Percentiles rank a stretch among this genome's conserved stretches.
Conservation (phyloP, 768 basidiomycete species). For the Pisolithus orientalis region DNA sequence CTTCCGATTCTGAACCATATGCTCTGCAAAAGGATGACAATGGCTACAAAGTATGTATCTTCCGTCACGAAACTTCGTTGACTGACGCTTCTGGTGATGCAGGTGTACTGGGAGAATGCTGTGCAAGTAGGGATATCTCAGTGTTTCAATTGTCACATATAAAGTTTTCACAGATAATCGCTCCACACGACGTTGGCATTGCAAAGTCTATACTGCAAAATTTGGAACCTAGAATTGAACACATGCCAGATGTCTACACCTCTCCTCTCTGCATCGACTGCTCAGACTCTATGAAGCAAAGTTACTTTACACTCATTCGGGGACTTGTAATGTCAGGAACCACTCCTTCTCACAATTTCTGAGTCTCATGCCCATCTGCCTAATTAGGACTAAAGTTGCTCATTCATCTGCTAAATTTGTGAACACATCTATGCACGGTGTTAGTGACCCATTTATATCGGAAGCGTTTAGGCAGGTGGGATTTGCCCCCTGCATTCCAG, state of each 20-base stretch:
- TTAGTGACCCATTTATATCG: slow-evolving; percentile 60
- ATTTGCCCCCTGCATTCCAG: slow-evolving; percentile 53
- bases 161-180: slow-evolving; percentile 56
- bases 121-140: slow-evolving; percentile 51
- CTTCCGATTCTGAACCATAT: background rate
- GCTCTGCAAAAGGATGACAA: slow-evolving; percentile 59
- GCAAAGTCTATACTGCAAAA: slow-evolving; percentile 56
- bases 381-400: slow-evolving; percentile 7
- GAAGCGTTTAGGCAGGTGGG: slow-evolving; percentile 55
- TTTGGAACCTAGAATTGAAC: slow-evolving; percentile 47
- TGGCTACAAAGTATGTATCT: slow-evolving; percentile 64
- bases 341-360: background rate
- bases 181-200: slow-evolving; percentile 78
- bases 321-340: slow-evolving; percentile 14
- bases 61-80: background rate
- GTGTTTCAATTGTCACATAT: background rate
- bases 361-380: background rate
- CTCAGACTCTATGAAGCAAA: slow-evolving; percentile 52
- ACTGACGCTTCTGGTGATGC: background rate
- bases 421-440: slow-evolving; percentile 90
- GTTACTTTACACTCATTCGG: slow-evolving; percentile 46
- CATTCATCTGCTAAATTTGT: slow-evolving; percentile 50
- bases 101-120: slow-evolving; percentile 90
- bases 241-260: slow-evolving; percentile 25
- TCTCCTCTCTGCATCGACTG: slow-evolving; percentile 47